These are phyloP conservation scores for Loxodes magnus DNA, from an alignment of 73 alveolate species.

Conservation along the genomic window DNA sequence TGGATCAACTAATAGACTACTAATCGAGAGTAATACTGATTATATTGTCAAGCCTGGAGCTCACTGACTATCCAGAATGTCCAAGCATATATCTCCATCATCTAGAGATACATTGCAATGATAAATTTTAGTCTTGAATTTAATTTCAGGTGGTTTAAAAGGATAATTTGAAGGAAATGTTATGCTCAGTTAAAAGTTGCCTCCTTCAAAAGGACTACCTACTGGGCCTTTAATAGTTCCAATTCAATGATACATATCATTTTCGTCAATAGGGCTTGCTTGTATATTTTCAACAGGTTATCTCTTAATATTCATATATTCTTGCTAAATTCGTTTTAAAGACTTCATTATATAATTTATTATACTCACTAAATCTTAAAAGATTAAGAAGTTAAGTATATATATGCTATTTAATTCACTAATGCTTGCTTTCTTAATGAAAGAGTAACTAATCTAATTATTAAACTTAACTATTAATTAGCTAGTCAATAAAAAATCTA, in stretches of 20 bases:
- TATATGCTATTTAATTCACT: no score
- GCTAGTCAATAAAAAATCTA: no score
- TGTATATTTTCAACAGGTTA: no score
- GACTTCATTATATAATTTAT: no score
- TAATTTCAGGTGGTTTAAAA: slow-evolving; percentile 33
- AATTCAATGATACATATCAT: slow-evolving; percentile 23
- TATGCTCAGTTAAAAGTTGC: slow-evolving; percentile 16
- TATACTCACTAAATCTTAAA: no score
- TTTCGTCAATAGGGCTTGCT: no score
- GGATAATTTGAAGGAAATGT: slow-evolving; percentile 42
- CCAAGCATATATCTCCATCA: slow-evolving; percentile 23
- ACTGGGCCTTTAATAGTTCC: slow-evolving; percentile 36
- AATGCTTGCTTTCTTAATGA: no score
- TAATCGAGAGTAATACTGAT: slow-evolving; percentile 9
- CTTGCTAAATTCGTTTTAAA: no score
- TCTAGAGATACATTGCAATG: slow-evolving; percentile 32
- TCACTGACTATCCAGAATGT: slow-evolving; percentile 17
- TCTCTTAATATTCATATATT: no score
- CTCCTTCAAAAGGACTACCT: slow-evolving; percentile 34
- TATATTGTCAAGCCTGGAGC: slow-evolving; percentile 28
- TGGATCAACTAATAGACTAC: slow-evolving; percentile 25
- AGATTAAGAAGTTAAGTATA: no score
- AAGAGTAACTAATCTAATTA: no score
- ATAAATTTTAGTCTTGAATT: slow-evolving; percentile 24
- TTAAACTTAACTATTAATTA: no score